phyloP scores from a whole-genome alignment of 768 basidiomycete genomes.

The Boletales sp. region DNA sequence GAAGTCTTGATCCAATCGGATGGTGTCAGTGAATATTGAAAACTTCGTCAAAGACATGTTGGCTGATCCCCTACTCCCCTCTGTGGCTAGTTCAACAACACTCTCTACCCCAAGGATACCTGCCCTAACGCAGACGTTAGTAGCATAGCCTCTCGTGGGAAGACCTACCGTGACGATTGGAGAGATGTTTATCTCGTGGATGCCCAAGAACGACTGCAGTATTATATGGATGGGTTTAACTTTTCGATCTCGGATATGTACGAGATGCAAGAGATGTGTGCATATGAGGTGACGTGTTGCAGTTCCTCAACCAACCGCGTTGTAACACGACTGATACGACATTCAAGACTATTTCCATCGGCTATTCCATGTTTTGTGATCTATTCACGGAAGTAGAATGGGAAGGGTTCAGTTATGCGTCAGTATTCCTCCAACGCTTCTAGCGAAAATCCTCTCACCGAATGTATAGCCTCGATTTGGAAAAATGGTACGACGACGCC shows the following conservation, averaged over 20 bases:
- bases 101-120: constrained; percentile 82
- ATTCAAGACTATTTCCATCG: constrained; percentile 80
- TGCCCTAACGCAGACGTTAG: constrained; percentile 58
- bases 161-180: constrained; percentile 63
- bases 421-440: constrained; percentile 21
- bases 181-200: constrained; percentile 63
- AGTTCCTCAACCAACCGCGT: background rate
- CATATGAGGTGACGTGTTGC: constrained; percentile 63
- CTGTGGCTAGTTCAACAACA: constrained; percentile 67
- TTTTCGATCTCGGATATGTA: constrained; percentile 69
- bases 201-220: constrained; percentile 58
- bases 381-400: constrained; percentile 90
- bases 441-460: background rate
- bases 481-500: constrained; percentile 56
- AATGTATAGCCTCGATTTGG: constrained; percentile 15
- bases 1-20: constrained; percentile 66
- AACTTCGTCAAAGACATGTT: constrained; percentile 20
- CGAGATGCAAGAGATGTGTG: constrained; percentile 77
- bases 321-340: background rate
- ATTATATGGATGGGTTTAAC: constrained; percentile 56
- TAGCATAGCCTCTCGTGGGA: constrained; percentile 52
- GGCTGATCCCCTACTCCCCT: background rate
- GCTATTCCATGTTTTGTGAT: constrained; percentile 88
- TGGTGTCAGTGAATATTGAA: constrained; percentile 60
- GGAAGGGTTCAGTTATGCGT: constrained; percentile 90